Evolutionary conservation across 257 asterid species (phyloP).

Genomic region (Nicotiana obtusifolia): DNA sequence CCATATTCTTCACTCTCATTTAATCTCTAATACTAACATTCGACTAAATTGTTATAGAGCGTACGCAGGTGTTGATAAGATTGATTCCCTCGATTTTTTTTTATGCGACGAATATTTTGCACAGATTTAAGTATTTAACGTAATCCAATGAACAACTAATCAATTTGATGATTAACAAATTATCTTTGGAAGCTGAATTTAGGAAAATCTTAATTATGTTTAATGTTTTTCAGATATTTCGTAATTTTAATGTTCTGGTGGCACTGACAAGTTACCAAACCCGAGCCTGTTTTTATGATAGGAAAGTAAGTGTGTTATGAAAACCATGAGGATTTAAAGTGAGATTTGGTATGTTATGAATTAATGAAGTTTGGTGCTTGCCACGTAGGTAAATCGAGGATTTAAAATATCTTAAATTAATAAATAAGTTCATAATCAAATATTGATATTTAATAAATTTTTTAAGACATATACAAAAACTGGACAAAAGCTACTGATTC

Average conservation of each 20-base stretch:
- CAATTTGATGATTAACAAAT: not conserved
- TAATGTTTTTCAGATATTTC: not conserved
- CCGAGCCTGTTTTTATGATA: too few species aligned
- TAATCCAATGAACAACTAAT: not conserved
- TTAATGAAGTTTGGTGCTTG: not conserved
- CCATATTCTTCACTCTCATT: not conserved
- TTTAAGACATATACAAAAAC: not conserved
- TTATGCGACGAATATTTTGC: too few species aligned
- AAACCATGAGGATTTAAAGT: not conserved
- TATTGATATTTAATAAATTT: not conserved
- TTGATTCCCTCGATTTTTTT: too few species aligned
- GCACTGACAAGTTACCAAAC: not conserved
- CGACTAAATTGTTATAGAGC: too few species aligned
- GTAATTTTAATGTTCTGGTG: not conserved
- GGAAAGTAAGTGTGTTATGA: not conserved
- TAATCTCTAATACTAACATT: too few species aligned
- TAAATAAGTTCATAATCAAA: too few species aligned
- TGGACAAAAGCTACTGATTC: too few species aligned
- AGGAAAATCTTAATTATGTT: not conserved
- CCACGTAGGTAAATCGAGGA: too few species aligned
- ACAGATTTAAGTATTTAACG: too few species aligned
- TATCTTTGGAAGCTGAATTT: not conserved
- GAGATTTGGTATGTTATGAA: not conserved
- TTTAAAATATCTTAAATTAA: too few species aligned
- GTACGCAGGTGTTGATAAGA: too few species aligned